phyloP scores from a whole-genome alignment of 768 basidiomycete genomes.

The Sarcomyxa edulis region DNA sequence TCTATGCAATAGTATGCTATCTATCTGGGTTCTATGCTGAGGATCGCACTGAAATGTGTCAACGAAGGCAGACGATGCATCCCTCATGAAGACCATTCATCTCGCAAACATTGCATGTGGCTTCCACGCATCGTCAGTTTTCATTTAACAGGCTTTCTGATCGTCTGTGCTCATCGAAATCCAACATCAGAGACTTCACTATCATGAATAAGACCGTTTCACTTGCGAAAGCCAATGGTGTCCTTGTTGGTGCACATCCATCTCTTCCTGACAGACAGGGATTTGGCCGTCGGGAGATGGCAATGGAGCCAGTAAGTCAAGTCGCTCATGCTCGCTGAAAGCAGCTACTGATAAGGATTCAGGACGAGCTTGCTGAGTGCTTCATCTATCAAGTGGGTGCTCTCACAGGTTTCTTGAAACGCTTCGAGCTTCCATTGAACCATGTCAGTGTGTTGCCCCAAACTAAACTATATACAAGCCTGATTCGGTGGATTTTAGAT shows the following conservation, averaged over 20 bases:
- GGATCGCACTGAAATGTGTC: background rate
- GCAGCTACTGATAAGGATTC: background rate
- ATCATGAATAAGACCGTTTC: constrained; percentile 61
- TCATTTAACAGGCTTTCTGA: background rate
- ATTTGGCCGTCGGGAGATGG: constrained; percentile 64
- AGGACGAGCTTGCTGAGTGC: constrained; percentile 53
- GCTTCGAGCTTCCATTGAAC: constrained; percentile 45
- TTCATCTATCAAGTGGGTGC: constrained; percentile 70
- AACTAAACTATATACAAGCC: background rate
- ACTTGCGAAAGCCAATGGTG: constrained; percentile 50
- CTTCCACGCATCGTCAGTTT: constrained; percentile 54
- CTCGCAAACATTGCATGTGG: constrained; percentile 65
- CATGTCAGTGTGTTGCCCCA: constrained; percentile 34
- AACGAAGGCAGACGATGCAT: constrained; percentile 43
- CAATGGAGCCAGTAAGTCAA: constrained; percentile 48
- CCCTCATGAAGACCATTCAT: constrained; percentile 51
- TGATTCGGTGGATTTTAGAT: constrained; percentile 26
- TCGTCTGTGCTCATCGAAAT: background rate
- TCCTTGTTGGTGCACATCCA: constrained; percentile 64
- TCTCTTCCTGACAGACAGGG: constrained; percentile 61
- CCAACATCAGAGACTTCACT: constrained; percentile 43
- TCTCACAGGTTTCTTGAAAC: constrained; percentile 50
- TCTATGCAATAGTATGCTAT: constrained; percentile 37
- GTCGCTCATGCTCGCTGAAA: background rate
- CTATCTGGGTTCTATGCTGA: background rate